Conservation (phyloP, 1,284 basidiomycete species). For the Peniophora sp. region DNA sequence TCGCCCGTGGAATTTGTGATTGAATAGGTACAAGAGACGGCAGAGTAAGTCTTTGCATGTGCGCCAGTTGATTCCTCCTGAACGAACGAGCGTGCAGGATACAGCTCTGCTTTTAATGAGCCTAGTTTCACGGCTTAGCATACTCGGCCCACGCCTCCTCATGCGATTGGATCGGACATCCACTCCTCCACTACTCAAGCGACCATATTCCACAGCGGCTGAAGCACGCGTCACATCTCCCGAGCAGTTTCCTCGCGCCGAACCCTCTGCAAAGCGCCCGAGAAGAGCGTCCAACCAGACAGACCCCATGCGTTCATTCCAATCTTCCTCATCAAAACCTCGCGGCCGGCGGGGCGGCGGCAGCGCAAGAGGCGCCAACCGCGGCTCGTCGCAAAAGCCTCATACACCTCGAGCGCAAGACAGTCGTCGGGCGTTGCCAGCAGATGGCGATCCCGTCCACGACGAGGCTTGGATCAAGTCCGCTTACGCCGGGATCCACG, state of each 20-base stretch:
- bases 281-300: not conserved
- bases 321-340: not conserved
- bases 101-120: slow-evolving; percentile 29
- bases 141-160: slow-evolving; percentile 44
- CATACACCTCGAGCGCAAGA: too few relatives aligned
- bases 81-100: slow-evolving; percentile 3
- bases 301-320: not conserved
- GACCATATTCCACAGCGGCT: slow-evolving; percentile 10
- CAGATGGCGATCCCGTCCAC: slow-evolving; percentile 15
- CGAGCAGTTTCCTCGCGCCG: slow-evolving; percentile 2
- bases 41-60: not conserved
- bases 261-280: not conserved
- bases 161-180: slow-evolving; percentile 42
- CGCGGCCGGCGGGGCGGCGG: not conserved
- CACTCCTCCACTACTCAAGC: slow-evolving; percentile 18
- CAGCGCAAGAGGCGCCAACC: not conserved
- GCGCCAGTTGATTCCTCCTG: slow-evolving; percentile 5
- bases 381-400: not conserved
- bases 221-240: slow-evolving; percentile 7
- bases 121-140: slow-evolving; percentile 37
- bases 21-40: not conserved
- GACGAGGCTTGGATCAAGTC: slow-evolving; percentile 20
- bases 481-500: slow-evolving; percentile 16
- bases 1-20: not conserved
- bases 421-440: slow-evolving; percentile 11